Evolutionary conservation across 257 asterid species (phyloP).

Genomic region (Solanum chilense): DNA sequence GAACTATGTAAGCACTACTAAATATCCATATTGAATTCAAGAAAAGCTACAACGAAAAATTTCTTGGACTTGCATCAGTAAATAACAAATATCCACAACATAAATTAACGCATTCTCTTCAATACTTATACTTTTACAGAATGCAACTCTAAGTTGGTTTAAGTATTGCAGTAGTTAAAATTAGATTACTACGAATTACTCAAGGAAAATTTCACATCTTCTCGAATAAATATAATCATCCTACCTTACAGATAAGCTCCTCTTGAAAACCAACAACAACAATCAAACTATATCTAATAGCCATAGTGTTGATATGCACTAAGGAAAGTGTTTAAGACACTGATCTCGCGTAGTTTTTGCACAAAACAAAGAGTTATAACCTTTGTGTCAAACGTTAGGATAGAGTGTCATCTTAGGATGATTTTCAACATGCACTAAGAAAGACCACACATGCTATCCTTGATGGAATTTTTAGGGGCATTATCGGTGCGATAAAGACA

Average conservation of each 20-base stretch:
- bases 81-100: constrained; percentile 40
- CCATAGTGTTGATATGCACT: constrained; percentile 71
- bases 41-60: not conserved
- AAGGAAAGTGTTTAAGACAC: constrained; percentile 45
- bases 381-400: not conserved
- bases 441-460: too few relatives aligned
- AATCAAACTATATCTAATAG: constrained; percentile 57
- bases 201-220: not conserved
- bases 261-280: constrained; percentile 75
- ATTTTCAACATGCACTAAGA: too few relatives aligned
- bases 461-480: too few relatives aligned
- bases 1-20: not conserved
- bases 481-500: too few relatives aligned
- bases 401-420: too few relatives aligned
- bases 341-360: constrained; percentile 13
- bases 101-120: constrained; percentile 66
- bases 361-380: not conserved
- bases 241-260: constrained; percentile 82
- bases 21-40: not conserved
- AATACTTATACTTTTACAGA: constrained; percentile 47
- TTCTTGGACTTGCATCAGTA: constrained; percentile 20
- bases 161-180: constrained; percentile 29
- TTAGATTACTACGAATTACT: not conserved
- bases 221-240: not conserved
- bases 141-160: constrained; percentile 58